A percentile compares a stretch with the other conserved stretches of the same genome.
phyloP scores from a whole-genome alignment of 1,284 basidiomycete species.

The Malassezia japonica region DNA sequence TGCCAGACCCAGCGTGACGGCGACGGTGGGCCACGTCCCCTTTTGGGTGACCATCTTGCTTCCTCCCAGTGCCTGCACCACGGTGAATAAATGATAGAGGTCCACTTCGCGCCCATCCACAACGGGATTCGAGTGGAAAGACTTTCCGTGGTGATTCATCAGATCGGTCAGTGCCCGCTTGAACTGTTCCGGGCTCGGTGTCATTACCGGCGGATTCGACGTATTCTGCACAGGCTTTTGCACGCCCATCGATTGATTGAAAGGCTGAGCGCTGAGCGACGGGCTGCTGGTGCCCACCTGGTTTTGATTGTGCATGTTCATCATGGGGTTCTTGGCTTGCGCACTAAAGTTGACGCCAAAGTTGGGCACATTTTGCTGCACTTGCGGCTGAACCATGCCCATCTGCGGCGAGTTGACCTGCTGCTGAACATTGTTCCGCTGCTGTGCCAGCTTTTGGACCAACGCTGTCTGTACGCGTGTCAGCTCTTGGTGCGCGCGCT shows the following conservation, averaged over 20 bases:
- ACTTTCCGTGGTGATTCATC: constrained; percentile 35
- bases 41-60: constrained; percentile 37
- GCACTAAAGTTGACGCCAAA: neutral
- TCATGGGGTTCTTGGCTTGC: constrained; percentile 3
- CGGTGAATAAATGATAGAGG: constrained; percentile 36
- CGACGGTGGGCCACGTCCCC: constrained; percentile 32
- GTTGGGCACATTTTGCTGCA: constrained; percentile 9
- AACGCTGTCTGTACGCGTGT: constrained; percentile 24
- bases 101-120: constrained; percentile 33
- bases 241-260: neutral
- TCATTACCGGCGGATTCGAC: constrained; percentile 15
- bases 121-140: constrained; percentile 28
- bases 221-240: neutral
- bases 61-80: constrained; percentile 38
- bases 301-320: neutral
- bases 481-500: constrained; percentile 26
- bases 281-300: neutral
- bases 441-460: constrained; percentile 18
- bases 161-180: constrained; percentile 37
- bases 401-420: constrained; percentile 17
- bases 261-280: neutral
- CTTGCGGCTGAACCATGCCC: constrained; percentile 20
- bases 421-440: constrained; percentile 16
- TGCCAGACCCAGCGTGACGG: constrained; percentile 32
- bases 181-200: constrained; percentile 37